Base-by-base conservation (phyloP, 805 yeast genomes). In the Lachancea dasiensis region DNA sequence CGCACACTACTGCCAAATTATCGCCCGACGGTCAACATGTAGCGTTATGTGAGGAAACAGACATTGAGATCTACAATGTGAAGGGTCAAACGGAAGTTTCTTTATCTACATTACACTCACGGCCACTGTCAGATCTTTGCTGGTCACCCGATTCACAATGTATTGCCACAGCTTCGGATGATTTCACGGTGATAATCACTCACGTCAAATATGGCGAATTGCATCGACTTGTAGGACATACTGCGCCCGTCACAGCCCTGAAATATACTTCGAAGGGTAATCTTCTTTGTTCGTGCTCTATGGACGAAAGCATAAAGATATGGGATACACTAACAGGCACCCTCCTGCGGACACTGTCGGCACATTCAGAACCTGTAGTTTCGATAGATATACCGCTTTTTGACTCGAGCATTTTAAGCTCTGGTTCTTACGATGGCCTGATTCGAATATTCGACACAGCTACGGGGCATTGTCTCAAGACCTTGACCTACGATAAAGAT, bases 401-500 rank as follows among this genome's bases (percentile, higher is more conserved):
- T 48, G 87, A 89, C 41, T 72, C 95, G 0, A 75, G 92, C 25
- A 75, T 92, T 1, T 37, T 61, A n/a, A 82, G 79, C 3, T 81
- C 95, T 45, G 92, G 94, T 0, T 81, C 95, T 13, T 82, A 81
- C 56, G 98, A 90, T 61, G 98, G 98, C 3, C 69, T 86, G 47
- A 81, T 90, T 18, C 68, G 98, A 34, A 65, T 90, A 13, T 90
- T 94, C 67, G 97, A 89, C 56, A 73, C 87, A 14, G 81, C 75
- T 33, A 73, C 94, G 0, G 97, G 97, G 4, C 95, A 87, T 49
- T 90, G 97, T 65, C 65, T 90, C 48, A 85, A 89, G 54, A 92
- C 97, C 0, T 61, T 90, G 47, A 86, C 89, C 24, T 84, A 80
- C 52, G 90, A 84, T 51, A 73, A 83, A 41, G 77, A 79, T 46